Evolutionary conservation across 306 rosid genomes (phyloP), one percentile per base, ranked within the genome.

Genomic region (Malus sieversii): DNA sequence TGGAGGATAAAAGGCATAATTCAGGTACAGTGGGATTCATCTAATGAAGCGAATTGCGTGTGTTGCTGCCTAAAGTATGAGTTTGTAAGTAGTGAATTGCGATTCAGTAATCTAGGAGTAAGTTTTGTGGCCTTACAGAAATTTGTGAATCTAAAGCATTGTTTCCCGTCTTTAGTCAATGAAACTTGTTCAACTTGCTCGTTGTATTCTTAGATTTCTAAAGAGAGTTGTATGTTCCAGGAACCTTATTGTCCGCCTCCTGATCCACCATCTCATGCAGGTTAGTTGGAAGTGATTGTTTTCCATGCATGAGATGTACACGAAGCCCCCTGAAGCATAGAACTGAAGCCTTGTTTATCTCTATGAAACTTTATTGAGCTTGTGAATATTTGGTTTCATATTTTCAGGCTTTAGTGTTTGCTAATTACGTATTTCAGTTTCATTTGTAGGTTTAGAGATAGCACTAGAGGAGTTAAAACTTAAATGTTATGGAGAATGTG

Each of bases 1-100:
- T 95, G 99, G 99, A 89, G 99, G 76, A 90, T 95, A 62, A 95
- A 95, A 79, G 99, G 99, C 64, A 95, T 95, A 75, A 95, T 95
- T 86, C 99, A 95, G 99, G 97, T 92, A 89, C 11, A 32, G 3
- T 66, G 42, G 40, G n/a, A 60, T 32, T 73, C 57, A 59, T 38
- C 59, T 73, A 5, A 40, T 59, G 55, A 23, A n/a, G 38, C 23
- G 8, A 23, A 38, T 40, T 16, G 42, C 9, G 40, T 38, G 25
- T 38, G 35, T 57, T n/a, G 13, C 16, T 20, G 32, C 42, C 58
- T 8, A 22, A 22, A 58, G 44, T 27, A 46, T 46, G 32, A 22
- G 69, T 13, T 25, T 61, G 42, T 40, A 64, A 58, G 68, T 8
- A 55, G 42, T 42, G 59, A 40, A 25, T 23, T 23, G 55, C 53